These are phyloP conservation scores for Amanita exitialis DNA, from an alignment of 768 basidiomycete genomes.

Conservation along the genomic window DNA sequence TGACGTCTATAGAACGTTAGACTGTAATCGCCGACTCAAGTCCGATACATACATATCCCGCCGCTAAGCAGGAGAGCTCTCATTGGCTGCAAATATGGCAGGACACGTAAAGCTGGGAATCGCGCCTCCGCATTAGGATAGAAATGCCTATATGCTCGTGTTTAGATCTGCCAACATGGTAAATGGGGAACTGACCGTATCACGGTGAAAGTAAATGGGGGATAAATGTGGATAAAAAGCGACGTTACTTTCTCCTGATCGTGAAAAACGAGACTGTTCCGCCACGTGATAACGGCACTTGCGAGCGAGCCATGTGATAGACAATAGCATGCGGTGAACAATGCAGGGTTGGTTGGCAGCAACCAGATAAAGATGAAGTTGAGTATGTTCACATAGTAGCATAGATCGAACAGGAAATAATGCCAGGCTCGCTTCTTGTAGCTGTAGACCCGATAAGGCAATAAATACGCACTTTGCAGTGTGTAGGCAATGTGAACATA, in stretches of 20 bases:
- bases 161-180: neutral
- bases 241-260: slow-evolving; percentile 95
- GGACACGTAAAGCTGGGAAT: slow-evolving; percentile 74
- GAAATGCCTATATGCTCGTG: slow-evolving; percentile 54
- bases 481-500: slow-evolving; percentile 90
- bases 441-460: slow-evolving; percentile 72
- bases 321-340: slow-evolving; percentile 91
- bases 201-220: slow-evolving; percentile 84
- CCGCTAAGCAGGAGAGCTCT: slow-evolving; percentile 71
- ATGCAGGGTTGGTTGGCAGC: slow-evolving; percentile 60
- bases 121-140: slow-evolving; percentile 71
- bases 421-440: slow-evolving; percentile 95
- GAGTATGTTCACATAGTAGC: slow-evolving; percentile 90
- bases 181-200: slow-evolving; percentile 51
- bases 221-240: slow-evolving; percentile 91
- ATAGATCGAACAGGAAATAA: slow-evolving; percentile 89
- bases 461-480: slow-evolving; percentile 61
- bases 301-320: slow-evolving; percentile 87
- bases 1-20: slow-evolving; percentile 47
- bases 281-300: slow-evolving; percentile 95
- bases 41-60: slow-evolving; percentile 60
- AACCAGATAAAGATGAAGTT: slow-evolving; percentile 90
- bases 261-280: slow-evolving; percentile 97
- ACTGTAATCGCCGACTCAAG: slow-evolving; percentile 1
- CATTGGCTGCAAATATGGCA: slow-evolving; percentile 63